A percentile compares a stretch with the other conserved stretches of the same genome.
Conservation (phyloP, 257 asterid species). For the Hygrophila difformis region DNA sequence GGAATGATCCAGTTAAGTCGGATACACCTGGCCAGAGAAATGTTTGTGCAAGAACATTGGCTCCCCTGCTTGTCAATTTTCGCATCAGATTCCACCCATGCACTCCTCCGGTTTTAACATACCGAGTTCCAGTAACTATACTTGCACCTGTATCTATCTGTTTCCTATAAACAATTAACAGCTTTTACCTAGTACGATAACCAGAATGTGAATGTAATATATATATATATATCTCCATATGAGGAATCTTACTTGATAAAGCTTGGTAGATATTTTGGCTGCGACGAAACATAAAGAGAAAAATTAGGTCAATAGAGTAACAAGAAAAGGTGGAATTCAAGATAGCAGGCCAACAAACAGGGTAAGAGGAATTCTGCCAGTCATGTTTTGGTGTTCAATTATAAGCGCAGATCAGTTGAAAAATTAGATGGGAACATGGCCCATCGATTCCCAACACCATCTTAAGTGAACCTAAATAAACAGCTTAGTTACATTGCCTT, state of each 20-base stretch:
- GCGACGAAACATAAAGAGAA: conserved; percentile 23
- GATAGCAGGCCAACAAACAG: conserved; percentile 1
- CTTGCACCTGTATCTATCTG: conserved; percentile 88
- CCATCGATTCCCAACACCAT: too few species aligned
- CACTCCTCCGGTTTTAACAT: conserved; percentile 89
- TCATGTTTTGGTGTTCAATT: conserved; percentile 3
- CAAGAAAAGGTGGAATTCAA: neutral
- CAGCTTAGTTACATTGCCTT: too few species aligned
- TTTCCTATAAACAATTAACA: conserved; percentile 47
- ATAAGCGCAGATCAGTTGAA: too few species aligned
- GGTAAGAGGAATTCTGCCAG: neutral
- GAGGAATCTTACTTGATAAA: conserved; percentile 70
- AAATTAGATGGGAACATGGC: too few species aligned
- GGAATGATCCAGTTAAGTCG: conserved; percentile 95
- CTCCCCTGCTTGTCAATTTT: conserved; percentile 96
- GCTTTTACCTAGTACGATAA: conserved; percentile 13
- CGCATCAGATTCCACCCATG: conserved; percentile 99
- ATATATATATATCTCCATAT: conserved; percentile 8
- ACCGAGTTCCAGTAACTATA: conserved; percentile 95
- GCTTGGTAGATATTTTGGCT: conserved; percentile 93
- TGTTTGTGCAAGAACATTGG: conserved; percentile 96
- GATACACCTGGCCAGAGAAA: conserved; percentile 99
- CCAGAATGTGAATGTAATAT: too few species aligned
- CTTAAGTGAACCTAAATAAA: too few species aligned
- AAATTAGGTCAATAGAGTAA: conserved; percentile 8